A percentile compares a stretch with the other conserved stretches of the same genome.
These are phyloP conservation scores for Citeromyces nyonsensis DNA, from an alignment of 805 yeast species.

Conservation along the genomic window DNA sequence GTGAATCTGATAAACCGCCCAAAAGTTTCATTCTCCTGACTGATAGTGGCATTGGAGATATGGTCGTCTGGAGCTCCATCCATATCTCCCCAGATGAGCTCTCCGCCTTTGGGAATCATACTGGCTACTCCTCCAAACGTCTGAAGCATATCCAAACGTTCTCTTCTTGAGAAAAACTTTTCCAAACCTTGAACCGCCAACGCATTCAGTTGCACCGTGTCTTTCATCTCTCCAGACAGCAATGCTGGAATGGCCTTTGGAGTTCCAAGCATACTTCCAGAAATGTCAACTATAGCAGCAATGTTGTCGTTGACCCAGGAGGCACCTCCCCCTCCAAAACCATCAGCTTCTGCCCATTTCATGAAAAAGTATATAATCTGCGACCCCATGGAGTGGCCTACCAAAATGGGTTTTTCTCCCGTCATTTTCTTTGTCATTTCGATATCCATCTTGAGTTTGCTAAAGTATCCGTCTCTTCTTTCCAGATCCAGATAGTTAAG, in stretches of 20 bases:
- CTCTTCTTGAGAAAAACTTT: conserved; percentile 80
- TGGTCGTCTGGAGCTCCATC: conserved; percentile 62
- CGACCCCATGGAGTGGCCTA: conserved; percentile 95
- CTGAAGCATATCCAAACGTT: conserved; percentile 72
- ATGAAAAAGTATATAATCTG: conserved; percentile 79
- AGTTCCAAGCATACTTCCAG: conserved; percentile 86
- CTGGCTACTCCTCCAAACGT: conserved; percentile 91
- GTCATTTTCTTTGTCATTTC: conserved; percentile 38
- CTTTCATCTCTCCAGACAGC: conserved; percentile 96
- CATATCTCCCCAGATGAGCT: conserved; percentile 71
- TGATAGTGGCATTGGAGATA: conserved; percentile 8
- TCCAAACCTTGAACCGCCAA: conserved; percentile 90
- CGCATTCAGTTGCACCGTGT: conserved; percentile 86
- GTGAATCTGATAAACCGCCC: conserved; percentile 66
- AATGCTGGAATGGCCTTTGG: conserved; percentile 89
- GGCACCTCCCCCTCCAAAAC: conserved; percentile 89
- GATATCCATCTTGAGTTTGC: conserved; percentile 57
- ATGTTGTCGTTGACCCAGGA: conserved; percentile 79
- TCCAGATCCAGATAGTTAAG: conserved; percentile 82
- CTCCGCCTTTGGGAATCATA: conserved; percentile 96
- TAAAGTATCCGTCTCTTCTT: conserved; percentile 72
- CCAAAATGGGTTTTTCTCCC: conserved; percentile 57
- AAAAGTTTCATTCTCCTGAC: conserved; percentile 24
- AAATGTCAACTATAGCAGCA: conserved; percentile 69
- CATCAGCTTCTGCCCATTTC: conserved; percentile 94